Base-by-base conservation (phyloP, 129 eudicot genomes). In the Artemisia tridentata region DNA sequence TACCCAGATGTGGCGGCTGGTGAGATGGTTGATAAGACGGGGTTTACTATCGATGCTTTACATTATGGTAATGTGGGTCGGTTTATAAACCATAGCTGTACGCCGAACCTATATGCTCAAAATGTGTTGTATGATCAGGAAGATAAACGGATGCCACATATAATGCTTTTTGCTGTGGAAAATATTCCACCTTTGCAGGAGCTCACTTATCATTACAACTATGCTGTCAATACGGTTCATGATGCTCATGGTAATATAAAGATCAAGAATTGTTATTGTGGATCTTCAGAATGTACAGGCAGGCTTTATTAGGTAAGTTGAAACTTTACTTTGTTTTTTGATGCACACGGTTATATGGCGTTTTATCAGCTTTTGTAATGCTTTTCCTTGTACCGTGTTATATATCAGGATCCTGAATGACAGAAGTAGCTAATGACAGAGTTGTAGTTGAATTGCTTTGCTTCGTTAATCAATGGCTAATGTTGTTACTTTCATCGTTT, bases 101-200 rank as follows among this genome's bases (percentile, higher is more conserved):
- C 89, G 7, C 99, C 99, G 6, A 93, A 93, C 60, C 86, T 93
- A n/a, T 90, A 90, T 27, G 99, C 99, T 0, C 99, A 93, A 21
- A 85, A 90, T 75, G 97, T 93, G 5, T 73, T 90, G 9, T 89
- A 84, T 68, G 99, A 93, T 75, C 83, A 93, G 17, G 96, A 83
- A 20, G 92, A 93, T 65, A 80, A 72, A 56, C 82, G 79, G 17
- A 85, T 93, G 83, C 99, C 97, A 1, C 99, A 93, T 75, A 86
- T 93, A 38, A 93, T 93, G 99, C 79, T 93, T 12, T 93, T 93
- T 75, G 99, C 99, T 8, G 89, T 89, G 2, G 99, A 93, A 70
- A 87, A 93, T 65, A 93, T 93, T 63, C 89, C 97, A 53, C 92
- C 99, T 3, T 47, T 95, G 8, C 76, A 84, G 81, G 99, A 95